These are phyloP conservation scores for Aurantiochytrium sp. DNA, from an alignment of 108 stramenopile genomes.

Conservation along the genomic window DNA sequence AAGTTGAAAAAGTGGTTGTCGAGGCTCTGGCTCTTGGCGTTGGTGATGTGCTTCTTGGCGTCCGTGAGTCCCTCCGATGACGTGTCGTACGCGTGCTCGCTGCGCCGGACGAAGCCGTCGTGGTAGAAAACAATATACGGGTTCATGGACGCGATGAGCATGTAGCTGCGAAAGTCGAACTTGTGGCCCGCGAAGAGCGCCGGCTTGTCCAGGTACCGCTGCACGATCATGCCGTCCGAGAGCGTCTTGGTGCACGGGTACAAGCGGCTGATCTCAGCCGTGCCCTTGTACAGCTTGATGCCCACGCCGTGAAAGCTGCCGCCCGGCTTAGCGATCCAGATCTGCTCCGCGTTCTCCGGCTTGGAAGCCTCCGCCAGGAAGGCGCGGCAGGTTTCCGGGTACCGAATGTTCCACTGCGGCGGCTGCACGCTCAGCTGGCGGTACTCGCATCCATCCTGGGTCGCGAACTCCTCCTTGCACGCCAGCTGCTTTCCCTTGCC, in stretches of 20 bases:
- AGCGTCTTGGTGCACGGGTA: background rate
- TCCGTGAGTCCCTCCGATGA: background rate
- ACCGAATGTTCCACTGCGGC: background rate
- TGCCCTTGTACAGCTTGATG: slow-evolving; percentile 20
- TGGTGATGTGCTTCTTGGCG: slow-evolving; percentile 7
- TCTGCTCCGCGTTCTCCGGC: background rate
- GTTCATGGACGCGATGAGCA: slow-evolving; percentile 27
- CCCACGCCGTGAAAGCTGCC: background rate
- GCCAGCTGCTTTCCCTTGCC: slow-evolving; percentile 21
- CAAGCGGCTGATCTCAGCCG: background rate
- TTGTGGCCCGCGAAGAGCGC: slow-evolving; percentile 15
- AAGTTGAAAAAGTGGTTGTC: slow-evolving; percentile 27
- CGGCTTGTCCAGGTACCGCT: slow-evolving; percentile 28
- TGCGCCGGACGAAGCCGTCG: slow-evolving; percentile 6
- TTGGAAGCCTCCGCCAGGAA: background rate
- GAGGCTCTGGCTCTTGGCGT: background rate
- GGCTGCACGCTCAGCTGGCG: background rate
- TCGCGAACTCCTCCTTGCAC: slow-evolving; percentile 15
- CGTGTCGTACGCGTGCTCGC: background rate
- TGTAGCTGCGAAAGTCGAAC: slow-evolving; percentile 28
- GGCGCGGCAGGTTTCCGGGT: background rate
- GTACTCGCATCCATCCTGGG: background rate
- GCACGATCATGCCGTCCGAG: background rate
- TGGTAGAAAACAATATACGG: slow-evolving; percentile 5
- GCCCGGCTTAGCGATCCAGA: slow-evolving; percentile 11